Percentiles rank a stretch among this genome's conserved stretches.
Evolutionary conservation across 2,329 filamentous ascomycete genomes (phyloP).

Genomic region (Mollisia scopiformis): DNA sequence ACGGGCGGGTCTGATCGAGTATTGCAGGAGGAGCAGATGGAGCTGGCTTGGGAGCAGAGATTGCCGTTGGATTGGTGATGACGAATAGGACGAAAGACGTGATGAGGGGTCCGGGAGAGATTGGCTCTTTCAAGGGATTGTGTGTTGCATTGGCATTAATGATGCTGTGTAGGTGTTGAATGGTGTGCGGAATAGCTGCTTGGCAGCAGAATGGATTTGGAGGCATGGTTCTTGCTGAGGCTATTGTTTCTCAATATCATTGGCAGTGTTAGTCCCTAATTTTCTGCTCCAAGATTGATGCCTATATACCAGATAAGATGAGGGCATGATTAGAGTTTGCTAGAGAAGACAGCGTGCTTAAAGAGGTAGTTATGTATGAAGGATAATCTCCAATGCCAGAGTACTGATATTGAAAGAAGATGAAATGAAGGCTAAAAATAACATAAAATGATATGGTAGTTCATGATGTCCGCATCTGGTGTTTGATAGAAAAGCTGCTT

Average conservation of each 20-base stretch:
- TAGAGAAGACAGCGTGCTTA: no score
- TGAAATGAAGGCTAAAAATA: no score
- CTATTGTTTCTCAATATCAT: no score
- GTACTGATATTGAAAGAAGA: no score
- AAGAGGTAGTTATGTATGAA: no score
- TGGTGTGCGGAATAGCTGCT: constrained; percentile 5
- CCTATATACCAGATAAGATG: no score
- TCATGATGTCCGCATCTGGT: no score
- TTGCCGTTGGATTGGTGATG: not conserved
- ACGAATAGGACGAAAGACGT: constrained; percentile 7
- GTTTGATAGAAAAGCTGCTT: no score
- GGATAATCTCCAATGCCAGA: no score
- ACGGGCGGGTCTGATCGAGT: not conserved
- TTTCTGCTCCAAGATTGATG: no score
- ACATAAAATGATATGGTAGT: no score
- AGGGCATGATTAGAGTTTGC: no score
- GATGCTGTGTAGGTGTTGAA: constrained; percentile 6
- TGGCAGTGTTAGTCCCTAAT: not conserved
- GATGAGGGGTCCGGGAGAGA: not conserved
- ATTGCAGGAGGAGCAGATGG: not conserved
- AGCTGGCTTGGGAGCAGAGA: not conserved
- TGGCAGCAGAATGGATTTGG: constrained; percentile 17
- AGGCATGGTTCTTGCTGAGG: not conserved
- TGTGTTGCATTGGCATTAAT: not conserved
- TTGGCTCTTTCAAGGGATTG: not conserved